These are phyloP conservation scores for Neopestalotiopsis rosae DNA, from an alignment of 2,329 filamentous ascomycete genomes.

Conservation along the genomic window DNA sequence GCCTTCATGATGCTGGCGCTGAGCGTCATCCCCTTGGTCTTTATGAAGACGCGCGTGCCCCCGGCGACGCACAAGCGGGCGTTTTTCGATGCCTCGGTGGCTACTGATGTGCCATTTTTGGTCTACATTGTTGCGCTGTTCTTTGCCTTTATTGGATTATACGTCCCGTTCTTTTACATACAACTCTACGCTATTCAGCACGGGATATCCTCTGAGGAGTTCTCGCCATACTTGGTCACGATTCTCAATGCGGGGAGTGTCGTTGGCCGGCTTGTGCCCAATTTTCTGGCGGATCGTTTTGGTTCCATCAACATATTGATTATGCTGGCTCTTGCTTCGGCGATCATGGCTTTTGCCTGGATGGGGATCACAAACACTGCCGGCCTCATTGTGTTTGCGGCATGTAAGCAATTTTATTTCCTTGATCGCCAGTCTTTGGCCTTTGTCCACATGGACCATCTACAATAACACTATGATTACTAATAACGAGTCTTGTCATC, in stretches of 20 bases:
- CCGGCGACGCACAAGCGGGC: conserved; percentile 27
- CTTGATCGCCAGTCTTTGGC: background rate
- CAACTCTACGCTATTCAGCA: conserved; percentile 26
- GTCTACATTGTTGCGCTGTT: conserved; percentile 31
- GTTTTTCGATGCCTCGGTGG: conserved; percentile 33
- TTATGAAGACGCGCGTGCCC: conserved; percentile 34
- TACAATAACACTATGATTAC: background rate
- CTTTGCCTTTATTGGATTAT: conserved; percentile 41
- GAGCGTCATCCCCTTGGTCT: conserved; percentile 29
- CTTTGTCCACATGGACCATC: background rate
- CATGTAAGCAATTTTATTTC: background rate
- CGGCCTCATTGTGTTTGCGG: conserved; percentile 35
- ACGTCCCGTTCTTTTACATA: conserved; percentile 43
- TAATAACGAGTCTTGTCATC: conserved; percentile 21
- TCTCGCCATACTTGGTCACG: conserved; percentile 38
- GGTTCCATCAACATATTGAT: conserved; percentile 38
- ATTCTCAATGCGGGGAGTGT: conserved; percentile 43
- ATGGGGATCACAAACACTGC: conserved; percentile 30
- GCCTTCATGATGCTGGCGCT: conserved; percentile 43
- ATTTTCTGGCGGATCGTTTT: conserved; percentile 38
- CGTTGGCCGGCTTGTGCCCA: conserved; percentile 42
- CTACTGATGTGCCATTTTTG: conserved; percentile 35
- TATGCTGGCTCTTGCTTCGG: conserved; percentile 31
- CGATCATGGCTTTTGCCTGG: conserved; percentile 38
- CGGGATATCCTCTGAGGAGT: conserved; percentile 17